These are phyloP conservation scores for Claviceps quebecensis DNA, from an alignment of 2,329 filamentous ascomycete species.

Conservation along the genomic window DNA sequence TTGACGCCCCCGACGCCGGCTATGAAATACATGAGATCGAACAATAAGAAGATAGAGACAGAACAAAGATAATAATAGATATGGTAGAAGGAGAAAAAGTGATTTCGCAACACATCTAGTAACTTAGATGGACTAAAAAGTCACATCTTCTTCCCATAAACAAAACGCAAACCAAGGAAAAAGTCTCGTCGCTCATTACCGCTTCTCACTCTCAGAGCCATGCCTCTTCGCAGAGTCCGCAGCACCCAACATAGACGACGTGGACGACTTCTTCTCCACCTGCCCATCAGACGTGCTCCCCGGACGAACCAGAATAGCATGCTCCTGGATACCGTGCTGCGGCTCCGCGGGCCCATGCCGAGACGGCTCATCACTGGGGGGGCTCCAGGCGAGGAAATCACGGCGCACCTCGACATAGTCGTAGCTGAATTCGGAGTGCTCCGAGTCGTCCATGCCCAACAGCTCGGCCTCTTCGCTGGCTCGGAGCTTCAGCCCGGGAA, in stretches of 20 bases:
- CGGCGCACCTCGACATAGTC: conserved; percentile 82
- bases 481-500: conserved; percentile 67
- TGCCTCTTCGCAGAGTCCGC: conserved; percentile 1
- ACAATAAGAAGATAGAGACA: background rate
- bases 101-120: no score
- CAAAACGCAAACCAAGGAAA: background rate
- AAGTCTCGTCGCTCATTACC: background rate
- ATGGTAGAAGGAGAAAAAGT: no score
- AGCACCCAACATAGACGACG: conserved; percentile 7
- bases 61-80: background rate
- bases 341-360: conserved; percentile 44
- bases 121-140: no score
- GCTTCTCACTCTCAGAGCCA: conserved; percentile 3
- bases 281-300: conserved; percentile 9
- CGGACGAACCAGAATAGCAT: conserved; percentile 30
- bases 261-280: conserved; percentile 6
- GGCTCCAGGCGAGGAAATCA: conserved; percentile 80
- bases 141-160: no score
- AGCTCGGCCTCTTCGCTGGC: conserved; percentile 72
- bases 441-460: conserved; percentile 79
- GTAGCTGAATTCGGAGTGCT: conserved; percentile 81
- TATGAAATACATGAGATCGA: conserved; percentile 1
- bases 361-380: conserved; percentile 49
- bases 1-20: conserved; percentile 5
- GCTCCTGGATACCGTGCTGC: conserved; percentile 59